Conservation (phyloP, 2,329 filamentous ascomycete genomes). For the Coleophoma cylindrospora region DNA sequence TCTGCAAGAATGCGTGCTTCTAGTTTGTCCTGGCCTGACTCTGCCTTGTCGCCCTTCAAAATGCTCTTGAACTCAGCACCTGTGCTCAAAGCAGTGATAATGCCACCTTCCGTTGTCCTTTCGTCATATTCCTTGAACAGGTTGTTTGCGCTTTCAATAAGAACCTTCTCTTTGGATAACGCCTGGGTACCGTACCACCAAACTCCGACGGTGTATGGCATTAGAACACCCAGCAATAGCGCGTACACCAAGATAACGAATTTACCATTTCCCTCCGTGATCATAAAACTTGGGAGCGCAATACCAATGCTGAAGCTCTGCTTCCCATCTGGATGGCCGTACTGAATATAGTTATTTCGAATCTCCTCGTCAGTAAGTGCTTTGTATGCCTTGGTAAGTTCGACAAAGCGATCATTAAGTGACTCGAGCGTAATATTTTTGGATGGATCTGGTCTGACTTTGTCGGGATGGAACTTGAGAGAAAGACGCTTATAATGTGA, state of each 20-base stretch:
- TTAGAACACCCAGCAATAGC: constrained; percentile 76
- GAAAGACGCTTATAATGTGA: constrained; percentile 84
- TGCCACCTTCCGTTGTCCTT: constrained; percentile 71
- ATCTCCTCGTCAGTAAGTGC: constrained; percentile 95
- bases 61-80: constrained; percentile 80
- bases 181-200: constrained; percentile 99
- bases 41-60: constrained; percentile 72
- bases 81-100: constrained; percentile 75
- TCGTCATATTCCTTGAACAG: constrained; percentile 93
- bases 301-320: constrained; percentile 98
- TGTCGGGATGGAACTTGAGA: constrained; percentile 87
- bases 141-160: constrained; percentile 90
- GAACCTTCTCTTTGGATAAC: constrained; percentile 87
- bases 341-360: constrained; percentile 94
- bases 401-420: constrained; percentile 85
- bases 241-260: constrained; percentile 92
- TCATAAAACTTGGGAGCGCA: constrained; percentile 85
- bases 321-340: constrained; percentile 94
- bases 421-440: constrained; percentile 87
- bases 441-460: constrained; percentile 72
- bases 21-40: constrained; percentile 75
- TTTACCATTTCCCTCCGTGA: constrained; percentile 91
- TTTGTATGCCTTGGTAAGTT: constrained; percentile 97
- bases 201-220: constrained; percentile 89
- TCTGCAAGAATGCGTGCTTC: constrained; percentile 73